A percentile compares a stretch with the other conserved stretches of the same genome.
These are phyloP conservation scores for Exophiala aquamarina DNA, from an alignment of 2,329 filamentous ascomycete genomes.

Conservation along the genomic window DNA sequence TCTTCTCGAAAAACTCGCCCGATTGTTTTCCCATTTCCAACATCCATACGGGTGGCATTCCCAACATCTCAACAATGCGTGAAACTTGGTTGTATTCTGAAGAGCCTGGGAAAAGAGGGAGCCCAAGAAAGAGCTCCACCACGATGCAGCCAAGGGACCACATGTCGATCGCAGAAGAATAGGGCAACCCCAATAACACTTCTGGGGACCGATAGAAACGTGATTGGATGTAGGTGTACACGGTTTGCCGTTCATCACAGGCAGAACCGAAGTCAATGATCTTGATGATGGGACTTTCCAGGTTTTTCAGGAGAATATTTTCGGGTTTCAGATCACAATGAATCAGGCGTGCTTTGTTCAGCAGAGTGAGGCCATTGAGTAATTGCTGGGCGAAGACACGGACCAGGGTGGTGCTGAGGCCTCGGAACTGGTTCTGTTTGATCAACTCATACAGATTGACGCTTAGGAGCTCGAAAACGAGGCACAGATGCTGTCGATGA, in stretches of 20 bases:
- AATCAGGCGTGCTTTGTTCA: slow-evolving; percentile 95
- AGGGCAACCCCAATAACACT: slow-evolving; percentile 90
- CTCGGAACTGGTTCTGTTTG: slow-evolving; percentile 99
- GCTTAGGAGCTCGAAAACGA: slow-evolving; percentile 94
- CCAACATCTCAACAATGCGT: slow-evolving; percentile 96
- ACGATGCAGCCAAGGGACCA: slow-evolving; percentile 99
- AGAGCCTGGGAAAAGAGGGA: slow-evolving; percentile 92
- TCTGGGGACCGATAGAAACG: slow-evolving; percentile 97
- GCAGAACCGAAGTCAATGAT: slow-evolving; percentile 99
- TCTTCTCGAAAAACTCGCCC: slow-evolving; percentile 95
- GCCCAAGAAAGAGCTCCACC: slow-evolving; percentile 90
- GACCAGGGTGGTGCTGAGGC: slow-evolving; percentile 92
- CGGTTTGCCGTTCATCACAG: slow-evolving; percentile 95
- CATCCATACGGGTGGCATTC: slow-evolving; percentile 97
- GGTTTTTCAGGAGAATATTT: slow-evolving; percentile 95
- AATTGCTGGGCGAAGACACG: slow-evolving; percentile 97
- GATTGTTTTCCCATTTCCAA: slow-evolving; percentile 98
- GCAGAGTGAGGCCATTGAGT: slow-evolving; percentile 82
- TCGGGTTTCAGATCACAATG: slow-evolving; percentile 98
- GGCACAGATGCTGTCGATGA: slow-evolving; percentile 90
- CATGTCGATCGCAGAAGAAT: slow-evolving; percentile 99
- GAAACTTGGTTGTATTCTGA: slow-evolving; percentile 99
- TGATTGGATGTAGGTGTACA: slow-evolving; percentile 99
- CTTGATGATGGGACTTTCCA: slow-evolving; percentile 99
- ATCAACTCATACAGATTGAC: slow-evolving; percentile 98